These are phyloP conservation scores for Fusarium avenaceum DNA, from an alignment of 2,329 filamentous ascomycete species.

Conservation along the genomic window DNA sequence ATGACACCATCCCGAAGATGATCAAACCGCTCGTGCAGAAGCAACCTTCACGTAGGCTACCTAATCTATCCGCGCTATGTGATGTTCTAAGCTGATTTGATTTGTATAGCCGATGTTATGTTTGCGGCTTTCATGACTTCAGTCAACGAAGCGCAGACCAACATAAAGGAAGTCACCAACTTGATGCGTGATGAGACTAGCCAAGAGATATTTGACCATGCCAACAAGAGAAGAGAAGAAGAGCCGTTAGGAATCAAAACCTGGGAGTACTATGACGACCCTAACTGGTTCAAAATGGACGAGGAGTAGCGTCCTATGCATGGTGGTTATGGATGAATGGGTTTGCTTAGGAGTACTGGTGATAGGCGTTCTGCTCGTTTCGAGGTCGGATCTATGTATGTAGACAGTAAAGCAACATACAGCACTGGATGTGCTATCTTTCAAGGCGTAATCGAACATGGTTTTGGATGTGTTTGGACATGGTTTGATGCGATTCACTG, in stretches of 20 bases:
- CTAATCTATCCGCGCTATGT: constrained; percentile 35
- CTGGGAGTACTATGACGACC: constrained; percentile 71
- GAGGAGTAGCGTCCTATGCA: constrained; percentile 30
- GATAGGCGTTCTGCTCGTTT: constrained; percentile 21
- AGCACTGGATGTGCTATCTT: not conserved
- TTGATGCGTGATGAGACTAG: constrained; percentile 62
- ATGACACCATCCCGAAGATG: constrained; percentile 57
- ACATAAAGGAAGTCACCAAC: constrained; percentile 66
- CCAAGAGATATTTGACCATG: constrained; percentile 65
- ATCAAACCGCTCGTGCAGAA: constrained; percentile 64
- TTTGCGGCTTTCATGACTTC: constrained; percentile 64
- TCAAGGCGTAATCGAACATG: no score
- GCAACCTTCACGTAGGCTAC: constrained; percentile 64
- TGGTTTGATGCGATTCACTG: not conserved
- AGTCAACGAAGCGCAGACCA: constrained; percentile 61
- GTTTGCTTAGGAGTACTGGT: constrained; percentile 4
- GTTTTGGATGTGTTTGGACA: not conserved
- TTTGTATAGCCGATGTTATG: constrained; percentile 62
- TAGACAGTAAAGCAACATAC: not conserved
- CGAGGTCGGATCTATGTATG: not conserved
- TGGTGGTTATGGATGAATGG: constrained; percentile 16
- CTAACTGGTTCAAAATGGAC: constrained; percentile 66
- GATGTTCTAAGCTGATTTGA: constrained; percentile 24
- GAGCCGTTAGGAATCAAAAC: constrained; percentile 70
- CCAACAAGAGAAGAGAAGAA: constrained; percentile 65